Percentiles rank a stretch among this genome's conserved stretches.
Evolutionary conservation across 2,329 filamentous ascomycete genomes (phyloP).

Genomic region (Colletotrichum plurivorum): DNA sequence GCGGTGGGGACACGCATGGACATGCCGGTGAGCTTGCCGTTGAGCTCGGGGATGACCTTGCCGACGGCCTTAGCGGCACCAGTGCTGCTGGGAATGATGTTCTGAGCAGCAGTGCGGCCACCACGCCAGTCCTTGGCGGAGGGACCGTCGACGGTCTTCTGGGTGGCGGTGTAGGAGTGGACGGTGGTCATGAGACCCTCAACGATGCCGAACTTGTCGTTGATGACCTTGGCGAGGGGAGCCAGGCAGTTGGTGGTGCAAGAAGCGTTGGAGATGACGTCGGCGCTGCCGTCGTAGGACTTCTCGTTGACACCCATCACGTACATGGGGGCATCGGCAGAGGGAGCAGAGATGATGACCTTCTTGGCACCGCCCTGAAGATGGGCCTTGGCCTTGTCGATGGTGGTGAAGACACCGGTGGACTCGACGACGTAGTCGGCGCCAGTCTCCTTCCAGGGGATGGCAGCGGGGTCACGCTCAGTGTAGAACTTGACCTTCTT

Average conservation of each 20-base stretch:
- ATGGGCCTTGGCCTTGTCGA: conserved; percentile 93
- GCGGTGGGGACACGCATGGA: conserved; percentile 98
- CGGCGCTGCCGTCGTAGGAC: conserved; percentile 89
- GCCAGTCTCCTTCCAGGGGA: conserved; percentile 90
- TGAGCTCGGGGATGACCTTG: conserved; percentile 98
- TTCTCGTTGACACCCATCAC: conserved; percentile 99
- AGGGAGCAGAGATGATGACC: conserved; percentile 93
- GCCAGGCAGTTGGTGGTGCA: conserved; percentile 99
- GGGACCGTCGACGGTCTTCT: conserved; percentile 99
- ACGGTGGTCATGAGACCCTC: conserved; percentile 99
- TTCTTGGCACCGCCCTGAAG: conserved; percentile 98
- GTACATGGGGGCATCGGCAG: conserved; percentile 98
- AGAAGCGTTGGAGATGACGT: conserved; percentile 98
- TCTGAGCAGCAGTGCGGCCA: conserved; percentile 98
- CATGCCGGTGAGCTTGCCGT: conserved; percentile 99
- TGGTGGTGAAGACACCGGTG: conserved; percentile 99
- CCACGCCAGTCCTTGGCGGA: conserved; percentile 99
- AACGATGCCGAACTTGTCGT: conserved; percentile 97
- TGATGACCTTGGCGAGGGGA: conserved; percentile 98
- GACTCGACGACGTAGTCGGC: conserved; percentile 97
- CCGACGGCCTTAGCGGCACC: conserved; percentile 99
- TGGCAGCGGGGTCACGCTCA: conserved; percentile 89
- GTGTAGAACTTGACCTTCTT: conserved; percentile 96
- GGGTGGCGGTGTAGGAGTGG: conserved; percentile 99
- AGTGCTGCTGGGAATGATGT: conserved; percentile 99